Base-by-base conservation (phyloP, 345 rosid species). In the Arabis hirsuta region DNA sequence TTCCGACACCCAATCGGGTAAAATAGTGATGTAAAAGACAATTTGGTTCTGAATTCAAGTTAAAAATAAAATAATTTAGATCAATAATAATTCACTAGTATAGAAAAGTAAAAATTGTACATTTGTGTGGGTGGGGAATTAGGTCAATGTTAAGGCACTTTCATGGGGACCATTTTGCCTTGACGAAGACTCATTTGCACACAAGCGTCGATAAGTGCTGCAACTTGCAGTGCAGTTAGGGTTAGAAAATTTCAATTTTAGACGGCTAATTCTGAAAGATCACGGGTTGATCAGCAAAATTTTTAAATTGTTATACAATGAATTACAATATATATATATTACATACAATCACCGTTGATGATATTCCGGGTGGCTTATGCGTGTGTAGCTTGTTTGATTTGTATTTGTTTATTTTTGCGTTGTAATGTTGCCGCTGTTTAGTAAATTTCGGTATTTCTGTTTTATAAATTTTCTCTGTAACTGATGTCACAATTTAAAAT, bases 91-190 rank as follows among this genome's bases (percentile, higher is more conserved):
- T 22, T 22, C 4, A 47, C 2, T 7, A 63, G n/a, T 41, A 10
- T 7, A 9, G 22, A 53, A 53, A 24, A 9, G 13, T 51, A 22
- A 38, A 58, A n/a, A 51, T 22, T 22, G 53, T 46, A 62, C 56
- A 14, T 34, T 34, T 34, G 47, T 7, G 56, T 72, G 76, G 54
- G 55, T 36, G 70, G 48, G 63, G 64, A 64, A 36, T 55, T 24
- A 63, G 63, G 63, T 62, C 63, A 72, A 2, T 45, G 76, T 64
- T 36, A 73, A 44, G 71, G 64, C 71, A 73, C 64, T 63, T 63
- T 63, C 70, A 72, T 34, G 76, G 76, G 76, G 70, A 72, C 76
- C 70, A 72, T 72, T 13, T 20, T 3, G 36, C 4, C 47, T 36
- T 54, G 44, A 54, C 38, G 56, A 53, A 62, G 76, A 54, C 55